A percentile compares a stretch with the other conserved stretches of the same genome.
Conservation (phyloP, 78 protist species). For the Tieghemostelium lacteum region DNA sequence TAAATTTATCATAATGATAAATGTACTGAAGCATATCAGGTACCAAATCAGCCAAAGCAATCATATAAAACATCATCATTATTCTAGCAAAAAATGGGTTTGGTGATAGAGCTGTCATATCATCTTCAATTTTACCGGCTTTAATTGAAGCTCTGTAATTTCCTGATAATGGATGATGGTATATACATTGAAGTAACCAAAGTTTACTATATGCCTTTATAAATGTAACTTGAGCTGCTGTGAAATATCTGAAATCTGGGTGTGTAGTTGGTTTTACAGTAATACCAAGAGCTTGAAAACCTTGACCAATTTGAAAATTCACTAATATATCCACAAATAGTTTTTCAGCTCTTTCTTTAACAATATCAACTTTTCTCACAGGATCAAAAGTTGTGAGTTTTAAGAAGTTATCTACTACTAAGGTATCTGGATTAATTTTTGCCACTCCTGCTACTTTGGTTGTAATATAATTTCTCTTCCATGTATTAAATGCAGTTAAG, state of each 20-base stretch:
- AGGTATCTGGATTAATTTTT: background rate
- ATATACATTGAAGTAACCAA: constrained; percentile 1
- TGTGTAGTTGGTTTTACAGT: background rate
- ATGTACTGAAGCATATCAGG: constrained; percentile 9
- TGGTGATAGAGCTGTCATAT: background rate
- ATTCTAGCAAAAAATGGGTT: background rate
- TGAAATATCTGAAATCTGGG: no score
- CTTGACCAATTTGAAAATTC: background rate
- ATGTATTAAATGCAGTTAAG: background rate
- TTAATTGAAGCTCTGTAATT: background rate
- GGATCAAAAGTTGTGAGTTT: background rate
- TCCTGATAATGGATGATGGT: background rate
- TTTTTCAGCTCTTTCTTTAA: constrained; percentile 13
- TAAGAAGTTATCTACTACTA: background rate
- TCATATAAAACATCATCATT: background rate
- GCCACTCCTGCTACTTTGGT: background rate
- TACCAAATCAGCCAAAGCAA: constrained; percentile 4
- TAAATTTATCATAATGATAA: background rate
- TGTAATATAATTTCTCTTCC: background rate
- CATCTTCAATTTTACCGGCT: background rate
- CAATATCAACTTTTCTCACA: background rate
- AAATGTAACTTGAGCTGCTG: no score
- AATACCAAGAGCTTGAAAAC: background rate
- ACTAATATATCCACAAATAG: background rate
- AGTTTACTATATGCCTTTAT: background rate